Base-by-base conservation (phyloP, 768 basidiomycete genomes). In the Inosperma sp. region DNA sequence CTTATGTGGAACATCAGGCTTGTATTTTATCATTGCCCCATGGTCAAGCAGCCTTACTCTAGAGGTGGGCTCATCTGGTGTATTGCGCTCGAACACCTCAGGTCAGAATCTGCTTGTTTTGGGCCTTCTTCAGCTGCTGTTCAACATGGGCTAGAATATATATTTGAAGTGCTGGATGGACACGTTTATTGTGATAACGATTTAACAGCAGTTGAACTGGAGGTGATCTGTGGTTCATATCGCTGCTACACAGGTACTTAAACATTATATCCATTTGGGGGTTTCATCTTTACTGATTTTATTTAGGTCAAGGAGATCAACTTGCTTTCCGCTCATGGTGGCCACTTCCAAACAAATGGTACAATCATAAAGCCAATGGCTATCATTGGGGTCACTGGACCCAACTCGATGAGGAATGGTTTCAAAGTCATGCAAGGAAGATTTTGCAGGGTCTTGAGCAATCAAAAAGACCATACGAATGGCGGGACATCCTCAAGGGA, bases 31-130 rank as follows among this genome's bases (percentile, higher is more conserved):
- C 49, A 22, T 21, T 52, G 13, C 35, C 54, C 14, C 49, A 55
- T 12, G 65, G 65, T 16, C 59, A 62, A 22, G 63, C 62, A 19
- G 63, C 65, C 7, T 23, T 64, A 26, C 26, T 64, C n/a, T 29
- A 37, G 46, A 2, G 63, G 65, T 34, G 64, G 65, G n/a, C 47
- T 65, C 21, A 36, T 67, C 6, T 43, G 50, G 5, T 60, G 60
- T 35, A 41, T 67, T 35, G 62, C 62, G 1, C 45, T 22, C 19
- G 48, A 58, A 29, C 52, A 51, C 39, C 34, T 52, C 53, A 12
- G 26, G 14, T 10, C 31, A 40, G 26, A 17, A 21, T 43, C 9
- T 35, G 56, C 59, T 1, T 40, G 47, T 13, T 44, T 49, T 26
- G 64, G 62, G 8, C 65, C 65, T 25, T 60, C 59, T 10, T 23